These are phyloP conservation scores for Colletotrichum caudatum DNA, from an alignment of 2,329 filamentous ascomycete genomes.

Conservation along the genomic window DNA sequence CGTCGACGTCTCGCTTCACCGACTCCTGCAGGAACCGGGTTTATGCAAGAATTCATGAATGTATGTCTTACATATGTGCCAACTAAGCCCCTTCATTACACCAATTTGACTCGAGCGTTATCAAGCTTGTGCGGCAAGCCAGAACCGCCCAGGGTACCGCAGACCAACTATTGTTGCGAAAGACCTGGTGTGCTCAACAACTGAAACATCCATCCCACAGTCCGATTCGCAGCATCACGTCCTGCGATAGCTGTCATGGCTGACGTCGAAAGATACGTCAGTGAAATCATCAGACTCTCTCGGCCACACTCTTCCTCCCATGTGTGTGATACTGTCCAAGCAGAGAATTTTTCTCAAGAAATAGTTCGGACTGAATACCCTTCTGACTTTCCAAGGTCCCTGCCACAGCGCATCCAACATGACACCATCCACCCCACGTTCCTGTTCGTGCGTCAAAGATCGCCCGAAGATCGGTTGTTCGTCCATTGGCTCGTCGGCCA, in stretches of 20 bases:
- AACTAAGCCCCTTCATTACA: constrained; percentile 17
- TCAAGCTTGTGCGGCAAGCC: constrained; percentile 24
- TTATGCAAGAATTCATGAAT: constrained; percentile 20
- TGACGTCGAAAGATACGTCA: not conserved
- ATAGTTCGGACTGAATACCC: constrained; percentile 26
- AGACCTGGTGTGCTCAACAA: not conserved
- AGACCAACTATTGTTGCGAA: constrained; percentile 20
- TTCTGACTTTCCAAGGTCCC: not conserved
- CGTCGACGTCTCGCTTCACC: constrained; percentile 15
- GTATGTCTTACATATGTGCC: constrained; percentile 1
- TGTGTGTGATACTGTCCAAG: not conserved
- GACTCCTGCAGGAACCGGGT: constrained; percentile 40
- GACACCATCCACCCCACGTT: constrained; percentile 19
- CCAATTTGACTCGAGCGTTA: constrained; percentile 28
- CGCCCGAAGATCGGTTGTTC: constrained; percentile 36
- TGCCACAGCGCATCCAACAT: constrained; percentile 23
- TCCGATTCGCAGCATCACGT: not conserved
- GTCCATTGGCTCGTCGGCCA: constrained; percentile 37
- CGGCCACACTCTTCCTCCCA: constrained; percentile 1
- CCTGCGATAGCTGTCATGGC: not conserved
- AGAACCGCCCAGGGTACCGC: not conserved
- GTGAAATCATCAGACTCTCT: not conserved
- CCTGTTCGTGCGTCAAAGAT: constrained; percentile 24
- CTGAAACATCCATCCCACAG: constrained; percentile 17
- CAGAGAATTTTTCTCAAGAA: constrained; percentile 1